These are phyloP conservation scores for Chaetothyriales sp. DNA, from an alignment of 2,329 filamentous ascomycete species.

Conservation along the genomic window DNA sequence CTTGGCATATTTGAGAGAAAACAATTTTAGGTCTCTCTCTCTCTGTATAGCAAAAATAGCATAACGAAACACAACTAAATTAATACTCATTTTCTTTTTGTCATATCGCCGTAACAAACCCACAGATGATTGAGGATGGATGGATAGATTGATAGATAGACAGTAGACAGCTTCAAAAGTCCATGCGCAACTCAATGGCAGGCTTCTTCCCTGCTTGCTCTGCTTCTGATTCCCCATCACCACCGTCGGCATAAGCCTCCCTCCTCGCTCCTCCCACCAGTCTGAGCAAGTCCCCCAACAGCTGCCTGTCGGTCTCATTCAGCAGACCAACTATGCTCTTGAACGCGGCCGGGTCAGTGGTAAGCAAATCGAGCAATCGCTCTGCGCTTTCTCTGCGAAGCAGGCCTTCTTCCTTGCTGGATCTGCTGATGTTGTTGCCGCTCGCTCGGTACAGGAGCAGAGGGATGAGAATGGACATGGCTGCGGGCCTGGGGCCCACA, in stretches of 20 bases:
- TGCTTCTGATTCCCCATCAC: constrained; percentile 27
- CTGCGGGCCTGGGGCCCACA: constrained; percentile 23
- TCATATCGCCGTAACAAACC: no score
- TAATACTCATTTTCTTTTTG: no score
- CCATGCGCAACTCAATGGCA: constrained; percentile 85
- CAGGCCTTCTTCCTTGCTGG: constrained; percentile 24
- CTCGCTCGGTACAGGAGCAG: constrained; percentile 55
- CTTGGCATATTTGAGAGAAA: no score
- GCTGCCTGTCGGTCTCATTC: constrained; percentile 51
- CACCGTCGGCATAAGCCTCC: constrained; percentile 20
- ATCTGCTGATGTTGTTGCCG: neutral
- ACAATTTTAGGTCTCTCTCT: no score
- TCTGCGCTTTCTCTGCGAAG: constrained; percentile 59
- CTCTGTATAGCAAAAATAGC: no score
- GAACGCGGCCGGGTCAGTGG: constrained; percentile 58
- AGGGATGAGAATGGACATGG: constrained; percentile 63
- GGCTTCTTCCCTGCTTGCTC: constrained; percentile 45
- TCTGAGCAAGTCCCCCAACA: constrained; percentile 69
- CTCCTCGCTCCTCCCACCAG: constrained; percentile 35
- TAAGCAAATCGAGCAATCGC: constrained; percentile 66
- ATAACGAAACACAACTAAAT: no score
- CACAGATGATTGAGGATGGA: no score
- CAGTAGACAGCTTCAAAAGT: constrained; percentile 47
- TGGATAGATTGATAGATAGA: no score
- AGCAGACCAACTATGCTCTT: constrained; percentile 57